Base-by-base conservation (phyloP, 768 basidiomycete genomes). In the Panaeolus papilionaceus region DNA sequence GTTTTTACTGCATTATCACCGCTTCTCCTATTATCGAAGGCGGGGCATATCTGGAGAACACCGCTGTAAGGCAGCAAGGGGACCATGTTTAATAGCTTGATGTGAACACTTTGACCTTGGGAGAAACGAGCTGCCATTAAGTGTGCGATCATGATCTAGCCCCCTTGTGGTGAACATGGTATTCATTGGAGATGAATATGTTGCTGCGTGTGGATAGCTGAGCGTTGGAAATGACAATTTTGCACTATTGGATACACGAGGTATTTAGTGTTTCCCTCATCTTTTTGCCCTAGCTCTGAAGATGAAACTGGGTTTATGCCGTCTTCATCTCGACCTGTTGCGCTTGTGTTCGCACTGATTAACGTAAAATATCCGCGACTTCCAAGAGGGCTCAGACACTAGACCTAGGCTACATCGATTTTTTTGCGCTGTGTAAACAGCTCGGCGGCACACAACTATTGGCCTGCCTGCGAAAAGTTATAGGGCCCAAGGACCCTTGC, bases 81-180 rank as follows among this genome's bases (percentile, higher is more conserved):
- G 4, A 2, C 9, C 6, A 26, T 23, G 23, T 49, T 49, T 18
- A 23, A 23, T 0, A 33, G 33, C 33, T 33, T 33, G 33, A 33
- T 8, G 8, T 49, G 47, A 23, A 49, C 45, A 42, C 16, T 23
- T 49, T 23, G 47, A 26, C 8, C 20, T 49, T 20, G 47, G 47
- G 47, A 9, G 47, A 20, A 20, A 49, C 20, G 9, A 18, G 8
- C 2, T 20, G 20, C 2, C 45, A 7, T 18, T 49, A 20, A 49
- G 47, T 49, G 9, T 49, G n/a, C 20, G 47, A 49, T 49, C 47
- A 49, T 49, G 47, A 49, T 49, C 47, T 23, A 23, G 47, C 20
- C 20, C 8, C 47, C 20, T n/a, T 49, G 2, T 8, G 23, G 16
- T 44, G 42, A 44, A 16, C 16, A 16, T 16, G 14, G n/a, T 10